phyloP scores from a whole-genome alignment of 306 rosid genomes.

The Prunus mume region DNA sequence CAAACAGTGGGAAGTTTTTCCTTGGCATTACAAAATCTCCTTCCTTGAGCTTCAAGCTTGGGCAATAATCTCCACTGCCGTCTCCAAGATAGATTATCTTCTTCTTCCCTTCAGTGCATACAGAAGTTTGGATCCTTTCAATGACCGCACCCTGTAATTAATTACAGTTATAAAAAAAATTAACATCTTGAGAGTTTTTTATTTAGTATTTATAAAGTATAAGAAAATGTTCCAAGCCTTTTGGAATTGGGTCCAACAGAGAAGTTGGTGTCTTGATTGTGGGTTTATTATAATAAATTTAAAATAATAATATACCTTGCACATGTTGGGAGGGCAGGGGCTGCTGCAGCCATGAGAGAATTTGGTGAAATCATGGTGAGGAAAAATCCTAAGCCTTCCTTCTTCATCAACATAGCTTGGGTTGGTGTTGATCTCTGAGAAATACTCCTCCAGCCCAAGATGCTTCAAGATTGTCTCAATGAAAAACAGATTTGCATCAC shows the following conservation, averaged over 20 bases:
- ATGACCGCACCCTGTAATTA: slow-evolving; percentile 18
- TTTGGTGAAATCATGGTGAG: slow-evolving; percentile 53
- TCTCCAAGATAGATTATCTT: slow-evolving; percentile 30
- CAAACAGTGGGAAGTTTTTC: slow-evolving; percentile 29
- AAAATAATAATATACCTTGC: slow-evolving; percentile 55
- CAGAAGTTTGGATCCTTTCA: slow-evolving; percentile 23
- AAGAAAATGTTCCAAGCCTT: background rate
- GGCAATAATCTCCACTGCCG: slow-evolving; percentile 34
- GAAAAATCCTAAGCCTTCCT: slow-evolving; percentile 56
- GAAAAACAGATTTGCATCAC: slow-evolving; percentile 74
- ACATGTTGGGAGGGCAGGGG: slow-evolving; percentile 81
- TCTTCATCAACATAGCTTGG: slow-evolving; percentile 59
- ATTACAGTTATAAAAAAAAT: background rate
- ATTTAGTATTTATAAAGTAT: background rate
- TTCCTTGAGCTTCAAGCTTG: slow-evolving; percentile 34
- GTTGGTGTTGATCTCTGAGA: slow-evolving; percentile 71
- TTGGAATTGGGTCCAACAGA: slow-evolving; percentile 6
- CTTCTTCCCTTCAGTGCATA: slow-evolving; percentile 17
- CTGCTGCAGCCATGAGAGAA: slow-evolving; percentile 43
- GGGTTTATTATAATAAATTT: background rate
- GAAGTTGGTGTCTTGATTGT: background rate
- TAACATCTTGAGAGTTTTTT: background rate
- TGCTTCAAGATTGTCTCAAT: slow-evolving; percentile 70
- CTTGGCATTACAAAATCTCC: slow-evolving; percentile 29
- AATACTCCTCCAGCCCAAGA: slow-evolving; percentile 54